A percentile compares a stretch with the other conserved stretches of the same genome.
Evolutionary conservation across 2,329 filamentous ascomycete genomes (phyloP).

Genomic region (Trichothecium roseum): DNA sequence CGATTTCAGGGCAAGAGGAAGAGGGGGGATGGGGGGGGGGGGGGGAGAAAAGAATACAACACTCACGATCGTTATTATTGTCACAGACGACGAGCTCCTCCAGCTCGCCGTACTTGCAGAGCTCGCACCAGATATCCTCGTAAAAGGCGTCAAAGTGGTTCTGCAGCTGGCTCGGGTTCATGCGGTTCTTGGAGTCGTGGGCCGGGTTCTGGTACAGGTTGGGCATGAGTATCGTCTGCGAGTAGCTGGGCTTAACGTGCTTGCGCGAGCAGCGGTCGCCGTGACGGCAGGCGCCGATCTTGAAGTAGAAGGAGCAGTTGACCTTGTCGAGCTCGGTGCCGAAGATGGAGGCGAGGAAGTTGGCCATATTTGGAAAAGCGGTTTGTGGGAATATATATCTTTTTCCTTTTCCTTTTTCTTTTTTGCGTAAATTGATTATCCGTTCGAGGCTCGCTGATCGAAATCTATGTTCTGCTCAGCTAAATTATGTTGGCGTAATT

Average conservation of each 20-base stretch:
- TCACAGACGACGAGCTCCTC: conserved; percentile 98
- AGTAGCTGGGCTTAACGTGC: conserved; percentile 98
- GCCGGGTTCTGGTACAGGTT: conserved; percentile 99
- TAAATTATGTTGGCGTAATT: too few species aligned
- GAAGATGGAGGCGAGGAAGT: conserved; percentile 98
- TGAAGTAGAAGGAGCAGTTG: conserved; percentile 97
- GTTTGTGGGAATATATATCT: neutral
- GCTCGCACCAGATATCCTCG: conserved; percentile 99
- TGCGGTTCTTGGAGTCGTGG: conserved; percentile 92
- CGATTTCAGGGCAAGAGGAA: neutral
- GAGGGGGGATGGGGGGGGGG: too few species aligned
- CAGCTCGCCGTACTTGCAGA: conserved; percentile 96
- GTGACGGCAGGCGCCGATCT: conserved; percentile 97
- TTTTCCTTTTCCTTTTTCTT: neutral
- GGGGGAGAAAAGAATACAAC: neutral
- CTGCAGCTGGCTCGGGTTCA: conserved; percentile 92
- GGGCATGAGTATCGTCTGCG: conserved; percentile 92
- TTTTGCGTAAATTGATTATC: neutral
- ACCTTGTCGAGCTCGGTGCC: conserved; percentile 99
- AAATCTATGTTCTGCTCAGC: too few species aligned
- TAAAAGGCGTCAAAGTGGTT: conserved; percentile 99
- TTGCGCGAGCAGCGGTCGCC: conserved; percentile 97
- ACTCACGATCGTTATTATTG: conserved; percentile 94
- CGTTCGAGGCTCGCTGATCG: too few species aligned
- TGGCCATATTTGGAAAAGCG: conserved; percentile 56